A percentile compares a stretch with the other conserved stretches of the same genome.
phyloP scores from a whole-genome alignment of 2,329 filamentous ascomycete species.

The Paracoccidioides brasiliensis region DNA sequence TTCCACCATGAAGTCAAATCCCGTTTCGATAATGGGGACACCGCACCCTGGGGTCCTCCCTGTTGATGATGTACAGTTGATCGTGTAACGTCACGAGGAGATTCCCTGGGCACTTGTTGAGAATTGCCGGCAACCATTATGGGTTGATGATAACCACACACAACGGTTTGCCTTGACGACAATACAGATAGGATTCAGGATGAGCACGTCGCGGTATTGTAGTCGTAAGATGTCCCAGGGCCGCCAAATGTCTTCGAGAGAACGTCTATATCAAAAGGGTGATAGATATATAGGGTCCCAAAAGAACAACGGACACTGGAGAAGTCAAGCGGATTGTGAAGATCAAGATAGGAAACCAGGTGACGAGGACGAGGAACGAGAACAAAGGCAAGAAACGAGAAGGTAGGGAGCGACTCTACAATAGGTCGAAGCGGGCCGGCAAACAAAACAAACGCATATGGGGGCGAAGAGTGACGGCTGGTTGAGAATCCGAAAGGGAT shows the following conservation, averaged over 20 bases:
- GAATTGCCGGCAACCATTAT: constrained; percentile 1
- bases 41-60: constrained; percentile 37
- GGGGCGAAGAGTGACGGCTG: not conserved
- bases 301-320: not conserved
- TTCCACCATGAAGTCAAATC: constrained; percentile 97
- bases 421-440: not conserved
- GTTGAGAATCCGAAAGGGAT: not conserved
- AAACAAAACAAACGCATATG: not conserved
- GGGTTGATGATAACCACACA: not conserved
- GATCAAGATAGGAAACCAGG: not conserved
- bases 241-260: not conserved
- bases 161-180: not conserved
- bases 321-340: not conserved
- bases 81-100: not conserved
- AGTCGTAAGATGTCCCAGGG: not conserved
- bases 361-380: not conserved
- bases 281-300: not conserved
- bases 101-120: not conserved
- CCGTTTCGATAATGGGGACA: constrained; percentile 68
- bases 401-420: not conserved
- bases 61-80: constrained; percentile 4
- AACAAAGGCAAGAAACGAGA: not conserved
- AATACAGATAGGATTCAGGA: not conserved
- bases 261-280: not conserved
- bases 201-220: not conserved